These are phyloP conservation scores for Lithospermum erythrorhizon DNA, from an alignment of 257 asterid genomes.

Conservation along the genomic window DNA sequence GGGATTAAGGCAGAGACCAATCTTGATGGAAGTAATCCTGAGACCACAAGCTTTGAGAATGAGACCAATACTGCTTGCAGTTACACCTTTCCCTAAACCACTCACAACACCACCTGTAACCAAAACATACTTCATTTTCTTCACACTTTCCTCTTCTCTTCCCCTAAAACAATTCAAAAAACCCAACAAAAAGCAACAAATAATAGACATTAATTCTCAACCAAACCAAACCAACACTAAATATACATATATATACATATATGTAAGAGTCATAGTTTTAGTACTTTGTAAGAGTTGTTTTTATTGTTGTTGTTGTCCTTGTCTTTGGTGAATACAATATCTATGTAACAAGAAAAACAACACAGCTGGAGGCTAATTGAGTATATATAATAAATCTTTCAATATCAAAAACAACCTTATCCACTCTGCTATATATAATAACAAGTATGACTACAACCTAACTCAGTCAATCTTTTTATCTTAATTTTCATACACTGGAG, in stretches of 20 bases:
- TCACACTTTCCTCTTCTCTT: background rate
- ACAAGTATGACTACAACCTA: background rate
- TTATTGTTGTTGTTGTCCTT: background rate
- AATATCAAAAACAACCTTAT: conserved; percentile 9
- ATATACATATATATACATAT: too few species aligned
- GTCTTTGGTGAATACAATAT: background rate
- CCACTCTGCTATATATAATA: conserved; percentile 1
- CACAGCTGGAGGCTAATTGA: conserved; percentile 13
- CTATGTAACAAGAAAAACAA: conserved; percentile 12
- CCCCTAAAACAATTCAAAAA: background rate
- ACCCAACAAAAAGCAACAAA: background rate
- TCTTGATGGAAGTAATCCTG: conserved; percentile 83
- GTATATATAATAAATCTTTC: background rate
- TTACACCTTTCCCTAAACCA: conserved; percentile 93
- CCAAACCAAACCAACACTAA: too few species aligned
- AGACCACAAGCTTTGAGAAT: conserved; percentile 84
- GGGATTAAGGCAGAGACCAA: conserved; percentile 41
- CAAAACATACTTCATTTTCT: conserved; percentile 78
- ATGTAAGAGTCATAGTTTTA: background rate
- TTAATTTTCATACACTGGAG: conserved; percentile 5
- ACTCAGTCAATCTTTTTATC: background rate
- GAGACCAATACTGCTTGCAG: conserved; percentile 95
- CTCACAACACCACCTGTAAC: conserved; percentile 97
- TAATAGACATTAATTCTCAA: background rate
- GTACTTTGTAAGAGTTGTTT: background rate